Evolutionary conservation across 2,329 filamentous ascomycete species (phyloP), one percentile per base, ranked within the genome.

Genomic region (Helotiales sp.): DNA sequence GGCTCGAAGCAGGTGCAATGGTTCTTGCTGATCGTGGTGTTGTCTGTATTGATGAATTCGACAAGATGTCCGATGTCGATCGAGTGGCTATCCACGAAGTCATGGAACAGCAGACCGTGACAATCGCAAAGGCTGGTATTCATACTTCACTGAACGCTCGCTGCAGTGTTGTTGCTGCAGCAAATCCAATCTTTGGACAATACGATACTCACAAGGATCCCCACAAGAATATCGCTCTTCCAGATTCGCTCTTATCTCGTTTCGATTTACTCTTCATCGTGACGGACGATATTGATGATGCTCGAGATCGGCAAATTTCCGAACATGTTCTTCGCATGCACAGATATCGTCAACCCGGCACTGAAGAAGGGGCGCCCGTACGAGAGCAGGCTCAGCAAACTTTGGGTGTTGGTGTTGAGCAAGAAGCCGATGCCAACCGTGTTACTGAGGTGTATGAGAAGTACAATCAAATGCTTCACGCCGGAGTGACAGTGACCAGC

Each of bases 71-170:
- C 57, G 95, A 99, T 71, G 88, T 98, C 57, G 95, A 99, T 75
- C 87, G 95, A 72, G 95, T 99, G 3, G 95, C 95, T 47, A 99
- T 99, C 67, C 95, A 99, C 83, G 95, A 99, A 90, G 95, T 99
- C 65, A 99, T 99, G 95, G 95, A 99, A 76, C 95, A 99, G 77
- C 95, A 99, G 76, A 99, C 95, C 0, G 95, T 99, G 60, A 99
- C 95, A 13, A 99, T 99, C 69, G 95, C 95, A 52, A 99, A 99
- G 77, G 95, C 95, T 1, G 95, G 95, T 64, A 99, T 99, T 58
- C 95, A 99, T 75, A 99, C 95, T 0, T 96, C 93, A 2, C 80
- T 99, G 59, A 99, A 99, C 71, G 95, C 95, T 53, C 88, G 95
- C 57, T 99, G 95, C 77, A 96, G 92, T 75, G 95, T 99, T 61